phyloP scores from a whole-genome alignment of 2,329 filamentous ascomycete species.

The Fusarium sp. region DNA sequence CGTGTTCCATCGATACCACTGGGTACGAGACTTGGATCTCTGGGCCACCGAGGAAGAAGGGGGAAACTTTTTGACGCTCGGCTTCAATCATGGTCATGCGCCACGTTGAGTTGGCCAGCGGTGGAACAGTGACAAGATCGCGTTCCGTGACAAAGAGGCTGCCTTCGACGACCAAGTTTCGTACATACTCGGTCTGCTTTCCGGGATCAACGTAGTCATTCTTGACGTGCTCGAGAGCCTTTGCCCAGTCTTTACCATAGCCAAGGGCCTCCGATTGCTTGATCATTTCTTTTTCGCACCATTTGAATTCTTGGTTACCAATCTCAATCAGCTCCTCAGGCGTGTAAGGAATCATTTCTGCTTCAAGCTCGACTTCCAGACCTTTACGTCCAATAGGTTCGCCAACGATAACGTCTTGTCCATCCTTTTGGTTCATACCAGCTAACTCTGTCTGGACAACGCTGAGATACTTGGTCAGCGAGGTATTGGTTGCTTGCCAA shows the following conservation, averaged over 20 bases:
- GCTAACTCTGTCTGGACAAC: slow-evolving; percentile 26
- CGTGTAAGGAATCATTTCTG: slow-evolving; percentile 36
- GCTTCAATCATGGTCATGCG: slow-evolving; percentile 39
- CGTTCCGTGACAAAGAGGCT: slow-evolving; percentile 37
- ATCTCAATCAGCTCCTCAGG: slow-evolving; percentile 36
- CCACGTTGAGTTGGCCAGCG: slow-evolving; percentile 36
- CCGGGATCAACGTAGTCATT: slow-evolving; percentile 39
- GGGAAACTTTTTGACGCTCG: slow-evolving; percentile 30
- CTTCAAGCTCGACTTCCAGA: slow-evolving; percentile 31
- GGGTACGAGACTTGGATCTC: slow-evolving; percentile 34
- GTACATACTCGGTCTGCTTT: slow-evolving; percentile 29
- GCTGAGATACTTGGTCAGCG: slow-evolving; percentile 1
- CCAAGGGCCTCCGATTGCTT: slow-evolving; percentile 32
- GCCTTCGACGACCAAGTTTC: slow-evolving; percentile 30
- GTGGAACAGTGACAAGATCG: slow-evolving; percentile 31
- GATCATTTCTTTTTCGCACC: slow-evolving; percentile 40
- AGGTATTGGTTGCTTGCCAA: slow-evolving; percentile 22
- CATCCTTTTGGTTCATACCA: slow-evolving; percentile 22
- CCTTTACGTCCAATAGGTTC: slow-evolving; percentile 36
- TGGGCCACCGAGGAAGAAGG: slow-evolving; percentile 33
- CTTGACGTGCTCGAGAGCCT: slow-evolving; percentile 32
- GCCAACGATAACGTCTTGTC: slow-evolving; percentile 20
- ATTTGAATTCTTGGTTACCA: slow-evolving; percentile 34
- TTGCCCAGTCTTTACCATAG: slow-evolving; percentile 36
- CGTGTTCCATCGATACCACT: slow-evolving; percentile 29